These are phyloP conservation scores for Dalechampia spathulata DNA, from an alignment of 441 rosid species.

Conservation along the genomic window DNA sequence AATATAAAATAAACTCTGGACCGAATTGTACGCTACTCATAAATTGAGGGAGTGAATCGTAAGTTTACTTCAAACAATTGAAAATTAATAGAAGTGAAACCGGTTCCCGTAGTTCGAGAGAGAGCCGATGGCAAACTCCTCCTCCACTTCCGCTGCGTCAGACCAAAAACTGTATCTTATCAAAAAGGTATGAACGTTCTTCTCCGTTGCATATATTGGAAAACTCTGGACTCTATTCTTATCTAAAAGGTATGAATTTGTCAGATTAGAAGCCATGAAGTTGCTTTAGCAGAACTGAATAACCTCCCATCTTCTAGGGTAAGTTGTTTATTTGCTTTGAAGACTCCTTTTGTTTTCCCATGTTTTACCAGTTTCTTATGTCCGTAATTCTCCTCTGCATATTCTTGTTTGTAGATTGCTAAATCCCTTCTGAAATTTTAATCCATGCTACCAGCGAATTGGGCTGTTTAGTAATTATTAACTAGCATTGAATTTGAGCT, in stretches of 20 bases:
- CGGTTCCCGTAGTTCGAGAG: too few species aligned
- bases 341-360: not conserved
- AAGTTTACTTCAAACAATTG: too few species aligned
- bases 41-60: too few species aligned
- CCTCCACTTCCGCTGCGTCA: constrained; percentile 13
- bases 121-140: constrained; percentile 12
- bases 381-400: too few species aligned
- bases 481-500: too few species aligned
- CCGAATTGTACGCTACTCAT: too few species aligned
- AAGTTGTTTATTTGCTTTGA: not conserved
- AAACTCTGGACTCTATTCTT: not conserved
- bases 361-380: not conserved
- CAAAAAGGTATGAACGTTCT: constrained; percentile 18
- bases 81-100: too few species aligned
- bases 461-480: too few species aligned
- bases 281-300: constrained; percentile 45
- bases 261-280: constrained; percentile 40
- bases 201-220: not conserved
- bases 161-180: constrained; percentile 21
- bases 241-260: not conserved
- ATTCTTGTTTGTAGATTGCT: too few species aligned
- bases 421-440: too few species aligned
- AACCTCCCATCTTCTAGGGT: constrained; percentile 37
- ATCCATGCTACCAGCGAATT: too few species aligned
- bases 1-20: too few species aligned